Evolutionary conservation across 345 rosid genomes (phyloP).

Genomic region (Eucalyptus erythrocorys): DNA sequence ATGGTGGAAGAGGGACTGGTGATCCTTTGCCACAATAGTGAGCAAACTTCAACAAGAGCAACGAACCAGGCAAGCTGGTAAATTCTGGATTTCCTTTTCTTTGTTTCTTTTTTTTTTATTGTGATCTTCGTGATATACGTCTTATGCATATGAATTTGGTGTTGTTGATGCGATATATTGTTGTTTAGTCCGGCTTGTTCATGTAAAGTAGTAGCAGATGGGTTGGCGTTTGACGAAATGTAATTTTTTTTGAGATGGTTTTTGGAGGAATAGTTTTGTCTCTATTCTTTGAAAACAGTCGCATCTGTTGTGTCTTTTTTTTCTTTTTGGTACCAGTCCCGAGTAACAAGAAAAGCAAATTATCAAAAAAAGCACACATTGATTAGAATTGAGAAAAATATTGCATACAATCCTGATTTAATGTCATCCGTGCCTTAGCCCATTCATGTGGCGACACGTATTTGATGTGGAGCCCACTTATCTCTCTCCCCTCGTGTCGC

Average conservation of each 20-base stretch:
- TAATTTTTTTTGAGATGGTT: too few species aligned
- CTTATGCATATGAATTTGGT: not conserved
- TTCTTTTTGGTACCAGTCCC: not conserved
- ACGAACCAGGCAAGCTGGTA: conserved; percentile 58
- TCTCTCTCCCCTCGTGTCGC: too few species aligned
- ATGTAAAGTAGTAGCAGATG: not conserved
- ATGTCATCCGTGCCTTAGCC: too few species aligned
- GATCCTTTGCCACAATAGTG: conserved; percentile 42
- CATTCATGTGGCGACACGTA: too few species aligned
- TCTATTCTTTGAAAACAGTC: too few species aligned
- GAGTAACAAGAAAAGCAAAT: not conserved
- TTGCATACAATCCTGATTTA: too few species aligned
- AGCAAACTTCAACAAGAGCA: conserved; percentile 36
- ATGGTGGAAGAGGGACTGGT: conserved; percentile 66
- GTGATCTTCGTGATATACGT: not conserved
- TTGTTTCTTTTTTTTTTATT: too few species aligned
- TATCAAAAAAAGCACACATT: too few species aligned
- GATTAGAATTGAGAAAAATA: too few species aligned
- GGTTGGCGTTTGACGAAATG: not conserved
- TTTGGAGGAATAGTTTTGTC: not conserved
- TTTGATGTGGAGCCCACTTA: too few species aligned
- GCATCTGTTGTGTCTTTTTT: rapidly evolving
- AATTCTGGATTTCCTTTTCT: not conserved
- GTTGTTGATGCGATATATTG: not conserved
- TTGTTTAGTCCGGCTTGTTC: not conserved